Base-by-base conservation (phyloP, 805 yeast genomes). In the Monosporozyma unispora region DNA sequence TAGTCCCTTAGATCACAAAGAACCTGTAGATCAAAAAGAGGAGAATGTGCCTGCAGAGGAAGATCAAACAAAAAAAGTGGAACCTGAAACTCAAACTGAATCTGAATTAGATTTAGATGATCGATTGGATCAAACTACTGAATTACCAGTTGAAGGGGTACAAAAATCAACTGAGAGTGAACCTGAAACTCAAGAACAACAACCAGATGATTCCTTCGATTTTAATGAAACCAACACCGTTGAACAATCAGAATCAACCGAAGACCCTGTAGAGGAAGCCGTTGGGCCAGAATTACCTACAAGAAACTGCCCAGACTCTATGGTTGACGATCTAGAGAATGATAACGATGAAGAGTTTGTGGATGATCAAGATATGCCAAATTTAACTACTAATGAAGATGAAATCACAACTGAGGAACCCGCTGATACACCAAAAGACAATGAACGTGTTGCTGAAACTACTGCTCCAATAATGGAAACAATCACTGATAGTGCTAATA, bases 341-440 rank as follows among this genome's bases (percentile, higher is more conserved):
- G 42, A 39, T 39, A 27, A 39, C 21, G 42, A 39, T 39, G 27
- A 39, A 21, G 42, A 39, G n/a, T 39, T 39, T 39, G 27, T 21
- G 9, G 42, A 39, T 39, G 42, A 39, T 21, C 42, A 39, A 39
- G 27, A 39, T 6, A 39, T 39, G 16, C 27, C 42, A 9, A 39
- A 12, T 11, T 39, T 39, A 39, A 39, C 14, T 14, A 9, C 19
- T 16, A 18, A 7, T 4, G 12, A 8, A 18, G 39, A 35, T 9
- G 39, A 18, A 3, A 35, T 6, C 21, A 35, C 22, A 35, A 9
- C 16, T 18, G 39, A 31, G 16, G n/a, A 12, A 31, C 35, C 35
- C 12, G 16, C 4, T 14, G 18, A 10, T 3, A 35, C 22, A 10
- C 16, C 39, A 16, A 14, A 35, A 7, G 11, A 9, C 16, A 35